Conservation (phyloP, 1,139 yeast species). For the Wickerhamomyces sp. region DNA sequence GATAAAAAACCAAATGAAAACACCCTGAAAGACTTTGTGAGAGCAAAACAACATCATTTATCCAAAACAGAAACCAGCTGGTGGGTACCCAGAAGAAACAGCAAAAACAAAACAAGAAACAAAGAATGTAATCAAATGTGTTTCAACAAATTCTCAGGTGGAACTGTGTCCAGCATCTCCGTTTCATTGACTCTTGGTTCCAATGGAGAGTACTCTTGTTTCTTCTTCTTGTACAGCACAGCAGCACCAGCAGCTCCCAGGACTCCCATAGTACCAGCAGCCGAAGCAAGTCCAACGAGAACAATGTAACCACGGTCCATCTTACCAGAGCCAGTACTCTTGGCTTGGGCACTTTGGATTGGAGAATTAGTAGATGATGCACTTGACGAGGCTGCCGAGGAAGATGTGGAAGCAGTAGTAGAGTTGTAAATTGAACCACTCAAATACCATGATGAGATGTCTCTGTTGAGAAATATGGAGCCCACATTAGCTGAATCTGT, state of each 20-base stretch:
- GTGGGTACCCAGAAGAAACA: no score
- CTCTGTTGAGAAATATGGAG: constrained; percentile 31
- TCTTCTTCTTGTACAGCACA: constrained; percentile 44
- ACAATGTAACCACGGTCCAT: constrained; percentile 70
- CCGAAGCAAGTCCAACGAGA: constrained; percentile 81
- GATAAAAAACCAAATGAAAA: constrained; percentile 1
- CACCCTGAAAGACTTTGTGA: constrained; percentile 1
- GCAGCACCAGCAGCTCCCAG: constrained; percentile 60
- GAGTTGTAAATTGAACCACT: constrained; percentile 24
- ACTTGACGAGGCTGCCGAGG: constrained; percentile 21
- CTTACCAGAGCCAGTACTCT: constrained; percentile 18
- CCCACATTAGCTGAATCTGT: constrained; percentile 12
- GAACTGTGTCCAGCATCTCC: constrained; percentile 57
- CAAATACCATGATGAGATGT: constrained; percentile 27
- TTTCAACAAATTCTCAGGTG: constrained; percentile 50
- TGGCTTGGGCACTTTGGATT: constrained; percentile 12
- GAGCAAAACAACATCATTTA: no score
- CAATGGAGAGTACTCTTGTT: constrained; percentile 32
- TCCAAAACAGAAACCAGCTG: no score
- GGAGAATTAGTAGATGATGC: constrained; percentile 18
- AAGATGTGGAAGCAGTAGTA: constrained; percentile 13
- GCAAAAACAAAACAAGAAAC: no score
- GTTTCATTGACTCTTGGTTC: constrained; percentile 49
- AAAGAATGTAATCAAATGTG: constrained; percentile 21
- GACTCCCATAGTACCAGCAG: constrained; percentile 71